Percentiles rank a stretch among this genome's conserved stretches.
Conservation (phyloP, 257 asterid species). For the Craterostigma plantagineum region DNA sequence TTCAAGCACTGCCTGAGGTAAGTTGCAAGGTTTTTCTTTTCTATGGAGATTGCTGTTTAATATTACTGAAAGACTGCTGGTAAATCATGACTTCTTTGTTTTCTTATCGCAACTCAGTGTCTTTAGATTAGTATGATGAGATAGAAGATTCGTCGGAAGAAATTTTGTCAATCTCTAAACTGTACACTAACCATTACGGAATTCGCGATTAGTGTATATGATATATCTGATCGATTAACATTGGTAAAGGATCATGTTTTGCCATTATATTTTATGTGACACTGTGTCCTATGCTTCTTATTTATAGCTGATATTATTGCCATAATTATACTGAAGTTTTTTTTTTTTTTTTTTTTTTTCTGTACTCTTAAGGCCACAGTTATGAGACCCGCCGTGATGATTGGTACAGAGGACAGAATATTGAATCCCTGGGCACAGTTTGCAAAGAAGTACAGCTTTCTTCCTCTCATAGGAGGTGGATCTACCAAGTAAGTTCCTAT, state of each 20-base stretch:
- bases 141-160: too few species aligned
- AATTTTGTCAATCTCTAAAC: too few species aligned
- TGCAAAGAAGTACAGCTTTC: constrained; percentile 63
- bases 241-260: too few species aligned
- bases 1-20: constrained; percentile 68
- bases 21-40: constrained; percentile 4
- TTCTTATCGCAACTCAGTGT: too few species aligned
- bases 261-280: too few species aligned
- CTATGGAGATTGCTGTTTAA: constrained; percentile 8
- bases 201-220: too few species aligned
- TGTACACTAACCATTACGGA: too few species aligned
- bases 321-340: neutral
- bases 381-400: constrained; percentile 80
- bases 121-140: too few species aligned
- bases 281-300: too few species aligned
- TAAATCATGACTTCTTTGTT: too few species aligned
- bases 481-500: constrained; percentile 38
- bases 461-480: constrained; percentile 87
- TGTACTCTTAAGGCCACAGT: constrained; percentile 65
- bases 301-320: neutral
- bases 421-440: constrained; percentile 88
- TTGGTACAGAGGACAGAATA: constrained; percentile 89
- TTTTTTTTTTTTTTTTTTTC: too few species aligned
- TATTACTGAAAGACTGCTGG: neutral
- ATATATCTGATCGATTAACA: too few species aligned